phyloP scores from a whole-genome alignment of 78 protist species.

The Salpingoeca rosetta region DNA sequence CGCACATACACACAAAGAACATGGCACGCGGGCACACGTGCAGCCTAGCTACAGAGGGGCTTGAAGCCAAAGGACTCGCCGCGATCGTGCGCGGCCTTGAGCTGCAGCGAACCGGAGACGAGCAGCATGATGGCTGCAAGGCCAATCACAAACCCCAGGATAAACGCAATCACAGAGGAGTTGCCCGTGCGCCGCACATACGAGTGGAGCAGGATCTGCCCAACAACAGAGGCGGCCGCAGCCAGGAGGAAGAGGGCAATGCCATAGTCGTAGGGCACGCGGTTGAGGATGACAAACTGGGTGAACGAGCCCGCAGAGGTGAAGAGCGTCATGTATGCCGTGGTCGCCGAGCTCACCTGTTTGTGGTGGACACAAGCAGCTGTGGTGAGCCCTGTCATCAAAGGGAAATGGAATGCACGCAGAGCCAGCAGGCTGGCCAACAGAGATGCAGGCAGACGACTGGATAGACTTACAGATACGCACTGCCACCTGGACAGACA shows the following conservation, averaged over 20 bases:
- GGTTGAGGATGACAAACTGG: slow-evolving; percentile 23
- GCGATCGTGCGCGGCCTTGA: neutral
- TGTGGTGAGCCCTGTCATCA: neutral
- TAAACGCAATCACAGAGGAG: neutral
- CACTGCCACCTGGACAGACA: no score
- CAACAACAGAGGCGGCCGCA: neutral
- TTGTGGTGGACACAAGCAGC: no score
- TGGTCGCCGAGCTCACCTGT: slow-evolving; percentile 13
- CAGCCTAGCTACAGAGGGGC: neutral
- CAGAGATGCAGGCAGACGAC: neutral
- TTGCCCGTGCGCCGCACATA: neutral
- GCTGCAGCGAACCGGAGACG: neutral
- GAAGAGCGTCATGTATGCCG: slow-evolving; percentile 20
- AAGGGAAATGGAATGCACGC: neutral
- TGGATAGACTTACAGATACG: neutral
- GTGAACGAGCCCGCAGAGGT: slow-evolving; percentile 30
- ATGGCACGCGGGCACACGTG: neutral
- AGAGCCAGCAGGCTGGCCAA: neutral
- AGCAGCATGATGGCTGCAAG: neutral
- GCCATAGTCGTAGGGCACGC: neutral
- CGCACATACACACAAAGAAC: neutral
- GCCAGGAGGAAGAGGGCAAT: neutral
- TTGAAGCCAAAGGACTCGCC: neutral
- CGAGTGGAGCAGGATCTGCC: neutral
- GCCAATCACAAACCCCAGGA: neutral